These are phyloP conservation scores for Acmispon strigosus DNA, from an alignment of 306 rosid genomes.

Conservation along the genomic window DNA sequence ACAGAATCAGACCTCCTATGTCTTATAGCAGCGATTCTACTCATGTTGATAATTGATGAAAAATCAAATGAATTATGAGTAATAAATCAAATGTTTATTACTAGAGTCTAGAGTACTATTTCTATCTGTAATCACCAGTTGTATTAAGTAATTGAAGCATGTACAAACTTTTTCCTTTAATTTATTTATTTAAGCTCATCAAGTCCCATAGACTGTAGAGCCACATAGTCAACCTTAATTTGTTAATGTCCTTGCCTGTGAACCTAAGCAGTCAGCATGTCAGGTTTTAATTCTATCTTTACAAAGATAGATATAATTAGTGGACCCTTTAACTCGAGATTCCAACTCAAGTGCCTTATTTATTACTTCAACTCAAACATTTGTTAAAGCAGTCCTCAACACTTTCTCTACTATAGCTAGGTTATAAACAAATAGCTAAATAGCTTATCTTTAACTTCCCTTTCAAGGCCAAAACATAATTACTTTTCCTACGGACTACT, in stretches of 20 bases:
- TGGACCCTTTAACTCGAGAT: slow-evolving; percentile 9
- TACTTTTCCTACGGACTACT: slow-evolving; percentile 19
- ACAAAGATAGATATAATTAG: neutral
- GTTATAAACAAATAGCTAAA: neutral
- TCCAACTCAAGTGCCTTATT: neutral
- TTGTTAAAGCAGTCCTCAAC: neutral
- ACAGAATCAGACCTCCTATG: no score
- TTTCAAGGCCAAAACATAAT: slow-evolving; percentile 24
- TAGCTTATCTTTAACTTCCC: slow-evolving; percentile 12
- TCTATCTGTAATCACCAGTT: no score
- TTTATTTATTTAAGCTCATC: no score
- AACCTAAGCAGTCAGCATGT: neutral
- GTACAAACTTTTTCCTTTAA: no score
- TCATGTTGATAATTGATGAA: no score
- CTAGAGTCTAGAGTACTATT: no score
- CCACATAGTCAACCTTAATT: neutral
- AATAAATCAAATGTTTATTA: no score
- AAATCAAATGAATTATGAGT: no score
- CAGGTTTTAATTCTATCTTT: neutral
- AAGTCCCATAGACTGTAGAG: no score
- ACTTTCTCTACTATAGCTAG: neutral
- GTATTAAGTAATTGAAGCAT: no score
- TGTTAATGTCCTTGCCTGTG: neutral
- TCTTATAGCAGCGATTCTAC: no score
- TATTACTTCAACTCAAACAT: neutral